Base-by-base conservation (phyloP, 176 grass and related monocot genomes). In the Melocanna baccifera region DNA sequence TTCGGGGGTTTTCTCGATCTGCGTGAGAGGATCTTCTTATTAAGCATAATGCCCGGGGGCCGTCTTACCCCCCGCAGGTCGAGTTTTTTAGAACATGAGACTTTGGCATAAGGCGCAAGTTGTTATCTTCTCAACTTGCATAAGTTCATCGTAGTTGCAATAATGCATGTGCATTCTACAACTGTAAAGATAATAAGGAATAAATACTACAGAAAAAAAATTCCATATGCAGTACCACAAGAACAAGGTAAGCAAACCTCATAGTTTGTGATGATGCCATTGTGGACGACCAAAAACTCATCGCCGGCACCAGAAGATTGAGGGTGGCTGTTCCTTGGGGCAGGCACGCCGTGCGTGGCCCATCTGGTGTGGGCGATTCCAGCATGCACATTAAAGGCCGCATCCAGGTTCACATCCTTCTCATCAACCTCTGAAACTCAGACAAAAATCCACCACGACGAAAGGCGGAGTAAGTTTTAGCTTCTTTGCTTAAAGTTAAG, bases 221-320 rank as follows among this genome's bases (percentile, higher is more conserved):
- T 14, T 42, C 0, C 12, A 34, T 34, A 75, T 7, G 29, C 7
- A 74, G 19, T 29, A 64, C 18, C n/a, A 34, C 25, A 82, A 25
- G 1, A 41, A 34, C 7, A 64, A 59, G 15, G 52, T 56, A 70
- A 75, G 87, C 64, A 72, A 67, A 98, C 96, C 96, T 98, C 96
- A 55, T 98, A 98, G 78, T 98, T 98, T 32, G 96, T 98, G 86
- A 98, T 98, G 39, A 98, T 98, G 71, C 96, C 96, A 87, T 98
- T 98, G 80, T 98, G 96, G 84, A 98, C 96, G n/a, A 98, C 91
- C 70, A 95, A 74, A 84, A 98, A 98, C 62, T 98, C 96, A 15
- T 98, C 88, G 40, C 91, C 86, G 1, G 81, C 67, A n/a, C 89
- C 96, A 4, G 96, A 98, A 58, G 96, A 93, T 86, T 98, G 96